A percentile compares a stretch with the other conserved stretches of the same genome.
phyloP scores from a whole-genome alignment of 139 green algal genomes.

The Parachlorella kessleri region DNA sequence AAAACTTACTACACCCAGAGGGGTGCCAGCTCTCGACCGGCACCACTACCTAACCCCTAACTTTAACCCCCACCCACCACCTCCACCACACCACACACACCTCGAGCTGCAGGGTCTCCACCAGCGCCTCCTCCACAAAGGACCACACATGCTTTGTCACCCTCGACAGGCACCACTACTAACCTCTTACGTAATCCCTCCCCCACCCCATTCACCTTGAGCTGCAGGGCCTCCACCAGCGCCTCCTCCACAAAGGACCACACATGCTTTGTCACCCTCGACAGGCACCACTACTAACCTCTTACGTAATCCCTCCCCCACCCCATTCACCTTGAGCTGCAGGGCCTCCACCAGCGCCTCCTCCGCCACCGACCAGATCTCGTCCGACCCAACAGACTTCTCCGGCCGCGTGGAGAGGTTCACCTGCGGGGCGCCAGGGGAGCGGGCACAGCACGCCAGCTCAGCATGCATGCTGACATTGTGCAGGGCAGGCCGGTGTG shows the following conservation, averaged over 20 bases:
- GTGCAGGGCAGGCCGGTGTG: too few species aligned
- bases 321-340: constrained; percentile 78
- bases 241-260: constrained; percentile 89
- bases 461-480: background rate
- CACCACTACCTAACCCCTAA: too few species aligned
- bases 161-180: too few species aligned
- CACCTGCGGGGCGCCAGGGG: constrained; percentile 18
- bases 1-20: too few species aligned
- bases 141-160: constrained; percentile 78
- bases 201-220: too few species aligned
- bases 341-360: constrained; percentile 81
- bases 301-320: too few species aligned
- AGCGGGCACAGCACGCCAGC: background rate
- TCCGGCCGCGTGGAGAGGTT: constrained; percentile 93
- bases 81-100: too few species aligned
- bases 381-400: constrained; percentile 90
- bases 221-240: constrained; percentile 79
- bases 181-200: too few species aligned
- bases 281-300: too few species aligned
- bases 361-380: constrained; percentile 89
- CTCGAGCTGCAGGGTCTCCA: constrained; percentile 86
- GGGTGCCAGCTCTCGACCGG: too few species aligned
- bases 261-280: constrained; percentile 53
- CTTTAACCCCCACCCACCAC: too few species aligned
- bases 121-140: constrained; percentile 77